phyloP scores from a whole-genome alignment of 73 alveolate species.

The Tetrahymena malaccensis region DNA sequence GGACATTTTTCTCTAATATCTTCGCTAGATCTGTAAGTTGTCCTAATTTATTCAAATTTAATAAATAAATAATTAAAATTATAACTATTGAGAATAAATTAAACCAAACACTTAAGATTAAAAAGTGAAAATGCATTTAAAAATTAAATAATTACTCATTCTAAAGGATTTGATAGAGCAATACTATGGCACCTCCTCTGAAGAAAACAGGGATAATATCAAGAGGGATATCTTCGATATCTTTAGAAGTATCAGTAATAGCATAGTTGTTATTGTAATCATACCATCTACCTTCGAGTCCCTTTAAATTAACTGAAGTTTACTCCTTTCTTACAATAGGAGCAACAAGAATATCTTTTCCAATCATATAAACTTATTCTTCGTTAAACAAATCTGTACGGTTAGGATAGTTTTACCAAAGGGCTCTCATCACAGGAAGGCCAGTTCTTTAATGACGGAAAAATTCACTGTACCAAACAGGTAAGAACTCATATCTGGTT shows the following conservation, averaged over 20 bases:
- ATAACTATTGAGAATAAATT: no score
- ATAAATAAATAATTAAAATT: no score
- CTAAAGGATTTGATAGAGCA: background rate
- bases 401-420: background rate
- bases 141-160: background rate
- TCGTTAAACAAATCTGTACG: background rate
- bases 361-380: background rate
- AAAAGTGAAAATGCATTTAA: background rate
- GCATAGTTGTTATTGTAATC: background rate
- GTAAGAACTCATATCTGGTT: conserved; percentile 50
- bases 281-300: background rate
- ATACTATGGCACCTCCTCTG: background rate
- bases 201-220: background rate
- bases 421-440: conserved; percentile 50
- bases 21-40: background rate
- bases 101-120: no score
- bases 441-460: conserved; percentile 38
- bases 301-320: background rate
- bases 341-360: background rate
- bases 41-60: background rate
- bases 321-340: background rate
- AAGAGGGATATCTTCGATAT: background rate
- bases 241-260: background rate
- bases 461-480: conserved; percentile 48
- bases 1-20: background rate